A percentile compares a stretch with the other conserved stretches of the same genome.
Evolutionary conservation across 2,329 filamentous ascomycete species (phyloP).

Genomic region (Trichoderma simmonsii): DNA sequence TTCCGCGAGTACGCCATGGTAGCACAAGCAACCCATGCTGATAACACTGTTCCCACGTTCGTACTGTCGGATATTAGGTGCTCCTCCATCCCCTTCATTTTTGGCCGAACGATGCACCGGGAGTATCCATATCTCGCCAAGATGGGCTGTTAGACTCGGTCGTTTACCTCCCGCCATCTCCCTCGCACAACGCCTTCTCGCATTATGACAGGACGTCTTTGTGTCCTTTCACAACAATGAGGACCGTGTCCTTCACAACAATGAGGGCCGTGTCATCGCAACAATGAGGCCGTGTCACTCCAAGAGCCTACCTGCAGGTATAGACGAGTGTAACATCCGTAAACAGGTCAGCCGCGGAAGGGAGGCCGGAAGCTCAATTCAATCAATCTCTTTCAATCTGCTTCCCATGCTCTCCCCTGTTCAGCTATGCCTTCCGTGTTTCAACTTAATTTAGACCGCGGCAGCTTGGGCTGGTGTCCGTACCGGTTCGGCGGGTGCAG

Average conservation of each 20-base stretch:
- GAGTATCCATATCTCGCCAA: constrained; percentile 2
- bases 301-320: constrained; percentile 20
- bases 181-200: constrained; percentile 18
- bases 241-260: background rate
- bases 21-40: background rate
- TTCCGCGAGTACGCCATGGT: background rate
- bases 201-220: constrained; percentile 20
- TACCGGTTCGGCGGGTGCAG: background rate
- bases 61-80: background rate
- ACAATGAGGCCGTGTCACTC: constrained; percentile 1
- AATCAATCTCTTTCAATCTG: background rate
- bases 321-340: constrained; percentile 17
- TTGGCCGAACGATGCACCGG: background rate
- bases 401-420: background rate
- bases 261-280: background rate
- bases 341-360: background rate
- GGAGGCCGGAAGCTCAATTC: background rate
- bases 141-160: constrained; percentile 9
- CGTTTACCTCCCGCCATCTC: background rate
- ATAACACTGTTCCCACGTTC: background rate
- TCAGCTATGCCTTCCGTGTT: constrained; percentile 14
- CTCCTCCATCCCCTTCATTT: background rate
- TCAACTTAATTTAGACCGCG: constrained; percentile 18
- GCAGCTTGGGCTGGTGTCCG: background rate
- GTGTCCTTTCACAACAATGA: background rate